Evolutionary conservation across 345 rosid genomes (phyloP).

Genomic region (Rhodamnia rubescens): DNA sequence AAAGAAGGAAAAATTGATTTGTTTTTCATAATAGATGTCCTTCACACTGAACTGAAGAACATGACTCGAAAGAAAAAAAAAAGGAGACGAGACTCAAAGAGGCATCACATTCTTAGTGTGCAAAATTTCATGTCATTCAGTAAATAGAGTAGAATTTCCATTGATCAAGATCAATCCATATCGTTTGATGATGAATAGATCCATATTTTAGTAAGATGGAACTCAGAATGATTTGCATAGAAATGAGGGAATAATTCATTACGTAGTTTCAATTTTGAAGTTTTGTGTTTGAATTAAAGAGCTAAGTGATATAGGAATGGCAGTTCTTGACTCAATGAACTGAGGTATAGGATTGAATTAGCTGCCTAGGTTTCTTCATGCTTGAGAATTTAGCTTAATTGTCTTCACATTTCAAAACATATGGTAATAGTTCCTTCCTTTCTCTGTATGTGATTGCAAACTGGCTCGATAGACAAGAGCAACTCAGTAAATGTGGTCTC

Average conservation of each 20-base stretch:
- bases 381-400: neutral
- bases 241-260: neutral
- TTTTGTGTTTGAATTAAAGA: neutral
- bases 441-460: neutral
- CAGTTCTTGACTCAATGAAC: neutral
- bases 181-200: neutral
- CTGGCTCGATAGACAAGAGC: slow-evolving; percentile 21
- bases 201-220: neutral
- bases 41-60: neutral
- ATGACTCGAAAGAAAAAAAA: neutral
- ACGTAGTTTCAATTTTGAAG: neutral
- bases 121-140: neutral
- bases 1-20: neutral
- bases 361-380: neutral
- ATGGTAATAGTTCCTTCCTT: neutral
- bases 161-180: neutral
- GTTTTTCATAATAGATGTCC: neutral
- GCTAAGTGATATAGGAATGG: neutral
- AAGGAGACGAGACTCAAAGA: neutral
- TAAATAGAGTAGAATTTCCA: neutral
- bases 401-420: neutral
- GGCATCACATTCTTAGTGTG: neutral
- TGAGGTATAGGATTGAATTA: neutral
- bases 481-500: slow-evolving; percentile 43
- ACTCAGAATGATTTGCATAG: neutral